Conservation (phyloP, 2,329 filamentous ascomycete species). For the Ceratocystis albifundus region DNA sequence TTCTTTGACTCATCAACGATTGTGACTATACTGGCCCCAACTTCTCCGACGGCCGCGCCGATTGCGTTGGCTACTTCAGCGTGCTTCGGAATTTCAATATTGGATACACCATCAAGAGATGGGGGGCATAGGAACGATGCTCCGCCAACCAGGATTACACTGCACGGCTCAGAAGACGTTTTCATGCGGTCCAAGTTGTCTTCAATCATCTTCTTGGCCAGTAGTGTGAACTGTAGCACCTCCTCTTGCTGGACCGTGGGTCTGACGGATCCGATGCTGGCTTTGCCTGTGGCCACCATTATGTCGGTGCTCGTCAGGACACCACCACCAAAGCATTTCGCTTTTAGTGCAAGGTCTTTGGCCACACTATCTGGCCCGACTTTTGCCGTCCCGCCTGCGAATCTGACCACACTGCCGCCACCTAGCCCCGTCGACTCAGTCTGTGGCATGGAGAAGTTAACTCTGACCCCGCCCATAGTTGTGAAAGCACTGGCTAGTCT, state of each 20-base stretch:
- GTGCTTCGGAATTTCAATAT: constrained; percentile 25
- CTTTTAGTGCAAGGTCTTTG: constrained; percentile 25
- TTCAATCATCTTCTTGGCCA: constrained; percentile 25
- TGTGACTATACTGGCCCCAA: constrained; percentile 24
- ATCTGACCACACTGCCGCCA: constrained; percentile 24
- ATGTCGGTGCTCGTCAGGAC: constrained; percentile 26
- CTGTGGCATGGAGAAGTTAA: constrained; percentile 27
- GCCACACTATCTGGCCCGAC: constrained; percentile 28
- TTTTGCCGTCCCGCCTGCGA: constrained; percentile 23
- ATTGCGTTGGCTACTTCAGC: constrained; percentile 26
- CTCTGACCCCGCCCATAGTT: constrained; percentile 25
- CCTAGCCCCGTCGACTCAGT: constrained; percentile 27
- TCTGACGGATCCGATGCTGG: constrained; percentile 26
- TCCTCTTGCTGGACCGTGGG: constrained; percentile 24
- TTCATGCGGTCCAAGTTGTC: constrained; percentile 26
- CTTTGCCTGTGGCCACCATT: constrained; percentile 25
- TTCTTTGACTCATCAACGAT: constrained; percentile 25
- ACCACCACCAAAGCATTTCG: constrained; percentile 26
- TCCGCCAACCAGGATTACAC: constrained; percentile 26
- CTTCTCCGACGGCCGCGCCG: constrained; percentile 26
- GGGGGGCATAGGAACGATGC: constrained; percentile 25
- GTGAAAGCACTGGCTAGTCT: constrained; percentile 26
- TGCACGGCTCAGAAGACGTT: constrained; percentile 25
- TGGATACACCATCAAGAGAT: constrained; percentile 24
- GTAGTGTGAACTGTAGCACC: constrained; percentile 21